Conservation (phyloP, 352 stramenopile genomes). For the Phytophthora rubi region DNA sequence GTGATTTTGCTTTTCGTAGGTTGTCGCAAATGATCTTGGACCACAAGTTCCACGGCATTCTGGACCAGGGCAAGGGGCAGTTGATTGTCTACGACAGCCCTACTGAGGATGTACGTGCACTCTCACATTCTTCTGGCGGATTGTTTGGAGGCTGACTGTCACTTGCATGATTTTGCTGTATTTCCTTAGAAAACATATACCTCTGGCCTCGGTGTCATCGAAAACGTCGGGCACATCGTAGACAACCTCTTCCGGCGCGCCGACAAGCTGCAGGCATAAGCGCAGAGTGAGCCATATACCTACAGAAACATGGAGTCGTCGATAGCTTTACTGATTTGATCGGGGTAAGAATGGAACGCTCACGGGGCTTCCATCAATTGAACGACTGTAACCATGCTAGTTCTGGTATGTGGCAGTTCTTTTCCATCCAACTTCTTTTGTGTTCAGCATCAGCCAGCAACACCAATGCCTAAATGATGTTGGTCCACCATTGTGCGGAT, state of each 20-base stretch:
- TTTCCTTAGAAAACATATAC: constrained; percentile 89
- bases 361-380: neutral
- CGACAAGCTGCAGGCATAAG: constrained; percentile 84
- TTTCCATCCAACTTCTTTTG: too few species aligned
- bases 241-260: constrained; percentile 93
- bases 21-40: constrained; percentile 99
- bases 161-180: constrained; percentile 15
- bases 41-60: constrained; percentile 98
- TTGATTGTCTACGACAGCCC: constrained; percentile 98
- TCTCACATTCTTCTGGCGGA: neutral
- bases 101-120: constrained; percentile 87
- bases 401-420: neutral
- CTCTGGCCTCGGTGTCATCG: constrained; percentile 94
- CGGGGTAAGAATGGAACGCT: neutral
- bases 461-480: too few species aligned
- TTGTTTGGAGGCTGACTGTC: constrained; percentile 2
- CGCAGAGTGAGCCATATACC: constrained; percentile 13
- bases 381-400: neutral
- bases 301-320: constrained; percentile 20
- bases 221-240: constrained; percentile 97
- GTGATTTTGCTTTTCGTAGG: constrained; percentile 59
- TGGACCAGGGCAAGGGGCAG: constrained; percentile 99
- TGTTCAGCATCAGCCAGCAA: too few species aligned
- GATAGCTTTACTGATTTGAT: neutral
- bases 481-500: too few species aligned